Evolutionary conservation across 352 stramenopile genomes (phyloP), one percentile per base, ranked within the genome.

Genomic region (Detonula confervacea): DNA sequence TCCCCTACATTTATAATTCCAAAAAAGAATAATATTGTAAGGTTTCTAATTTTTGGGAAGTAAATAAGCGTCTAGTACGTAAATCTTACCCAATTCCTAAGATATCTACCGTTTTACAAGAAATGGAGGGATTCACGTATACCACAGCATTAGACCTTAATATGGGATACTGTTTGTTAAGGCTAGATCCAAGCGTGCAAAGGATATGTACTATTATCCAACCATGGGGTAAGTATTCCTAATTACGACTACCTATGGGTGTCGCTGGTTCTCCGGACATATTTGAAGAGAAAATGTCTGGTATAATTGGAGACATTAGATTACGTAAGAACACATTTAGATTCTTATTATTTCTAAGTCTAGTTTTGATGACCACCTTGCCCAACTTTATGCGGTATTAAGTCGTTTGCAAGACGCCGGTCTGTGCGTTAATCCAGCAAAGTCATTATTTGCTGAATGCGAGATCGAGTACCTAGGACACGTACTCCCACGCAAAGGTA

Each of bases 1-100:
- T 66, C 55, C 22, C 68, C 68, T 25, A 55, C 57, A 9, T 73
- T 78, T 55, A 68, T 73, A 44, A 37, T 72, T 46, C 62, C 70
- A 42, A 76, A 81, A 51, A 75, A 78, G 44, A n/a, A n/a, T n/a
- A n/a, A n/a, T n/a, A n/a, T n/a, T n/a, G n/a, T n/a, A n/a, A n/a
- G n/a, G n/a, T n/a, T n/a, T n/a, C n/a, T n/a, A 74, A 87, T 81
- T 84, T 81, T 60, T 51, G 80, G 22, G 59, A 80, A 66, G 6
- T 87, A 9, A 87, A 83, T 42, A 74, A 87, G 57, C 3, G 22
- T 3, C 51, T 81, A 24, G 29, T 74, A 24, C 29, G 64, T 3
- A 72, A 71, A 25, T 77, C 76, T 61, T 88, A 60, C 52, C 71
- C 55, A 12, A 56, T 86, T 20, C 81, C 81, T 1, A 80, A 88